These are phyloP conservation scores for Tylopilus plumbeoviolaceoides DNA, from an alignment of 768 basidiomycete species.

Conservation along the genomic window DNA sequence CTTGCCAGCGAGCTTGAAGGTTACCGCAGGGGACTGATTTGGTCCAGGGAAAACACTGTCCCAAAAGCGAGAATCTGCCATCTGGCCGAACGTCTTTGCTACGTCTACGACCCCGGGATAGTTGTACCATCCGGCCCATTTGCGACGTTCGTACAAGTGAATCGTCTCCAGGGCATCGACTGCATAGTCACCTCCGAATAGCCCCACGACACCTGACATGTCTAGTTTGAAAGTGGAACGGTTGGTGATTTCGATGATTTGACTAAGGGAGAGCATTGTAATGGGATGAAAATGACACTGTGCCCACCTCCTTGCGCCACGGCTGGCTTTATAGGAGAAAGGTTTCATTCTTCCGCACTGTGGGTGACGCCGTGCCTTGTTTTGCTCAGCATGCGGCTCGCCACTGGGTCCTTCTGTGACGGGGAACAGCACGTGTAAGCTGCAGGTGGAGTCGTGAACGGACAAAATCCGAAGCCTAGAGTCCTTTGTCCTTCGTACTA, in stretches of 20 bases:
- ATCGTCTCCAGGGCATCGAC: constrained; percentile 31
- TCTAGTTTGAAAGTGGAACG: constrained; percentile 20
- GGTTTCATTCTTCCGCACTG: background rate
- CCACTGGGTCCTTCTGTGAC: background rate
- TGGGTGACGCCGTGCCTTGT: background rate
- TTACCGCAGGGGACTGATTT: constrained; percentile 22
- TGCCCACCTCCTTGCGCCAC: background rate
- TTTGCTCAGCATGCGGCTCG: background rate
- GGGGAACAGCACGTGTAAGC: background rate
- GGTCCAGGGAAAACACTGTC: constrained; percentile 32
- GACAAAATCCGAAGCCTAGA: background rate
- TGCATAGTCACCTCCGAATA: constrained; percentile 33
- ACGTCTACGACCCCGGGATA: constrained; percentile 31
- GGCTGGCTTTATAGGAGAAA: constrained; percentile 6
- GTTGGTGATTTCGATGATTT: constrained; percentile 13
- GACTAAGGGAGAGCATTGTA: constrained; percentile 13
- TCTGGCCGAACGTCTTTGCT: constrained; percentile 31
- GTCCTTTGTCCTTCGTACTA: background rate
- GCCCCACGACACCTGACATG: constrained; percentile 26
- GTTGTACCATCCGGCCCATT: constrained; percentile 36
- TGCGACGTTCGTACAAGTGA: constrained; percentile 28
- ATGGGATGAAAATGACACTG: background rate
- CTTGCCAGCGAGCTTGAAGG: constrained; percentile 27
- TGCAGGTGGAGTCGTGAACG: background rate
- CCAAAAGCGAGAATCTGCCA: constrained; percentile 27